Conservation (phyloP, 352 stramenopile species). For the Pythium graminicola region DNA sequence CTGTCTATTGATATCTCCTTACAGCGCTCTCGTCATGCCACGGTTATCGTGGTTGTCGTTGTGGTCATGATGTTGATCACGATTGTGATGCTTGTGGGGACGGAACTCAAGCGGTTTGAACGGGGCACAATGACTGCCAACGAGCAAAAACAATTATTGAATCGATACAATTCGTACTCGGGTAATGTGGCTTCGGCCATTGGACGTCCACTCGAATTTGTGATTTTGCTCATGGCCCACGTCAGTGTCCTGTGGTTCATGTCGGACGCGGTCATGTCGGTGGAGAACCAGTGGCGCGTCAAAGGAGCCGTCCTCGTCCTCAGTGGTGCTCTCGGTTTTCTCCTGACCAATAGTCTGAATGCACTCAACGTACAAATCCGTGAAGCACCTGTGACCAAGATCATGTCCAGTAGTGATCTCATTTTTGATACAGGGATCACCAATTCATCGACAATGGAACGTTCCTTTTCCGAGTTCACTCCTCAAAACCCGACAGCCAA, state of each 20-base stretch:
- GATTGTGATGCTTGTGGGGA: not conserved
- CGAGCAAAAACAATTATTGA: not conserved
- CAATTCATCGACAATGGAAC: not conserved
- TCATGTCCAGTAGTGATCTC: not conserved
- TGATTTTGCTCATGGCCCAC: conserved; percentile 6
- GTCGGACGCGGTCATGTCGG: not conserved
- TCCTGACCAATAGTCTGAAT: conserved; percentile 2
- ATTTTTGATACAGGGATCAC: not conserved
- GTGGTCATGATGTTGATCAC: not conserved
- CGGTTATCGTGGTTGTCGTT: not conserved
- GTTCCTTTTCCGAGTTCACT: not conserved
- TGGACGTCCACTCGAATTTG: conserved; percentile 1
- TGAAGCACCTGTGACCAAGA: not conserved
- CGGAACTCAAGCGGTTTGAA: conserved; percentile 3
- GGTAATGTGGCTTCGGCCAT: conserved; percentile 8
- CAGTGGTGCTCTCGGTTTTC: not conserved
- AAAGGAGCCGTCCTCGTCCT: not conserved
- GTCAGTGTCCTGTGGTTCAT: conserved; percentile 5
- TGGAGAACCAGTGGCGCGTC: not conserved
- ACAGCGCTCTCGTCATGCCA: not conserved
- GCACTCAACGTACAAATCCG: conserved; percentile 4
- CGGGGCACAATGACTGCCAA: not conserved
- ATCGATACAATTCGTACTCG: conserved; percentile 18
- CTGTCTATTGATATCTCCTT: not conserved
- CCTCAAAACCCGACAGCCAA: not conserved